These are phyloP conservation scores for Metschnikowia shivogae DNA, from an alignment of 805 yeast genomes.

Conservation along the genomic window DNA sequence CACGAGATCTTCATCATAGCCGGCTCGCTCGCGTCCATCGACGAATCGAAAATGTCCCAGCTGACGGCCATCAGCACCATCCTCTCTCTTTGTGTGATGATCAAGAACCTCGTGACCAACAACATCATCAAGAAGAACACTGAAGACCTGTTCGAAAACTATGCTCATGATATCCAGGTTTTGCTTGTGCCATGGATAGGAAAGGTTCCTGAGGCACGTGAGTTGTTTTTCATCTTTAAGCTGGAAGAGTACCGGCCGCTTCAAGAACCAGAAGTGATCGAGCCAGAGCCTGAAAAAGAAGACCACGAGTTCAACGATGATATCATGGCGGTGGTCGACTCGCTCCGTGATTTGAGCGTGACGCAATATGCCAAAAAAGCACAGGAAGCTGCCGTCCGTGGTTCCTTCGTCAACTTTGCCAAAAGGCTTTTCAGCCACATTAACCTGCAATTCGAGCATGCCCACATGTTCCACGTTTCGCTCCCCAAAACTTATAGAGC, in stretches of 20 bases:
- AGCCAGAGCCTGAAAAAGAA: not conserved
- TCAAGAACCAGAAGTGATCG: not conserved
- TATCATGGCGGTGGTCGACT: constrained; percentile 5
- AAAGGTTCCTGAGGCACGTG: constrained; percentile 56
- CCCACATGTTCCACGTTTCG: not conserved
- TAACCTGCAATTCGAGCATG: constrained; percentile 8
- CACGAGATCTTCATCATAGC: constrained; percentile 66
- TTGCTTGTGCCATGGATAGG: constrained; percentile 65
- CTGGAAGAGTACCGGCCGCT: constrained; percentile 12
- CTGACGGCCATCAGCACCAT: constrained; percentile 33
- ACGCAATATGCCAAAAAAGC: constrained; percentile 2
- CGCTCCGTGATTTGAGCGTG: constrained; percentile 6
- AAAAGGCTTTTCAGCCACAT: constrained; percentile 10
- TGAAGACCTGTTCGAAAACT: constrained; percentile 42
- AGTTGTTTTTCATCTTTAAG: constrained; percentile 43
- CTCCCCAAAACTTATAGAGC: constrained; percentile 2
- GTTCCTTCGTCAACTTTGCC: constrained; percentile 9
- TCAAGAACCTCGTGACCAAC: constrained; percentile 46
- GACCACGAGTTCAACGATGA: not conserved
- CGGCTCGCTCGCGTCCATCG: constrained; percentile 28
- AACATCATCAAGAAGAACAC: constrained; percentile 37
- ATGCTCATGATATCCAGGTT: constrained; percentile 55
- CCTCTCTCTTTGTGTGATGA: constrained; percentile 59
- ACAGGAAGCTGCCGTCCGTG: constrained; percentile 6
- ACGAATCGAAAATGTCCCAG: constrained; percentile 14